Conservation (phyloP, 2,329 filamentous ascomycete genomes). For the Sporothrix phasma region DNA sequence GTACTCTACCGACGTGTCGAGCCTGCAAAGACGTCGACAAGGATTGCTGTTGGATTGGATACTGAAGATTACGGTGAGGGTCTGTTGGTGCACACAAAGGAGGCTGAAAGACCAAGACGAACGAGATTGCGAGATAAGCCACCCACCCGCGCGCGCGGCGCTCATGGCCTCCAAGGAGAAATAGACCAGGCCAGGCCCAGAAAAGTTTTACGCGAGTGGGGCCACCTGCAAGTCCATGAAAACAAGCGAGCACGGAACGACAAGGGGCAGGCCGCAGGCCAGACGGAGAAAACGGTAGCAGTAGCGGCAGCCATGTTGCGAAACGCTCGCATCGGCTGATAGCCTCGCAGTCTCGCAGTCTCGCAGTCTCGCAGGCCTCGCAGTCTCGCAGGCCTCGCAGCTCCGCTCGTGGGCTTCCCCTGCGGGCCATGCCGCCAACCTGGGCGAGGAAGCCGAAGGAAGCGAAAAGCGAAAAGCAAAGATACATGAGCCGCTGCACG, state of each 20-base stretch:
- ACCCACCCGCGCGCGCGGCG: background rate
- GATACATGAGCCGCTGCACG: no score
- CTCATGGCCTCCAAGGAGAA: background rate
- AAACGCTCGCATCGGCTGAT: no score
- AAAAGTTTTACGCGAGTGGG: slow-evolving; percentile 2
- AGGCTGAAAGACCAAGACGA: no score
- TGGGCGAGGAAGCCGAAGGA: background rate
- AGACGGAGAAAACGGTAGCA: background rate
- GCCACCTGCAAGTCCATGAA: background rate
- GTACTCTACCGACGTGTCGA: no score
- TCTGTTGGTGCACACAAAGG: background rate
- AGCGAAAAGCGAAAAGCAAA: background rate
- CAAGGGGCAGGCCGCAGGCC: background rate
- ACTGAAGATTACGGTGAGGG: background rate
- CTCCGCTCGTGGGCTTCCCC: no score
- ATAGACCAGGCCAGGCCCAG: background rate
- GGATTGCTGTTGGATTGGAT: no score
- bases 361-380: no score
- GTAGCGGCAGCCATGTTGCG: background rate
- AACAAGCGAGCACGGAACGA: background rate
- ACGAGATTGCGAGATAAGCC: slow-evolving; percentile 6
- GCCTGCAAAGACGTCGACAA: no score
- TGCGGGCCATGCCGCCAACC: no score
- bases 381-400: no score
- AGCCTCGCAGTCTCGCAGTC: no score